phyloP scores from a whole-genome alignment of 257 asterid genomes.

The Nicotiana noctiflora region DNA sequence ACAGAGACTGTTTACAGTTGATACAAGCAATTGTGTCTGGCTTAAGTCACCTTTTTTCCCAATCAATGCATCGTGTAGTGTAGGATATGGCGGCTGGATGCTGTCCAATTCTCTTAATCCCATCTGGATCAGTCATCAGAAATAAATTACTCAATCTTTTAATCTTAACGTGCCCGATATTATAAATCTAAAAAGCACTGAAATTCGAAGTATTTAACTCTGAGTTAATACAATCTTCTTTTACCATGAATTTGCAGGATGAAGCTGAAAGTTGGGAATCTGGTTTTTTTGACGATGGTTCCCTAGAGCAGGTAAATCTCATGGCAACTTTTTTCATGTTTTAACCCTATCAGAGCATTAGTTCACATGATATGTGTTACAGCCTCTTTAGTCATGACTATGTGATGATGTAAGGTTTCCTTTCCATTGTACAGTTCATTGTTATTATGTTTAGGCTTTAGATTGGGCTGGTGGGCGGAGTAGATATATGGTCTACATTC shows the following conservation, averaged over 20 bases:
- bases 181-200: not conserved
- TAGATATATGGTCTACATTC: slow-evolving; percentile 1
- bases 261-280: slow-evolving; percentile 83
- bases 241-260: slow-evolving; percentile 47
- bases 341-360: not conserved
- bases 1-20: not conserved
- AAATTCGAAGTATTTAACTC: not conserved
- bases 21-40: not conserved
- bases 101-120: not conserved
- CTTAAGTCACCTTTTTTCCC: not conserved
- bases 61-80: not conserved
- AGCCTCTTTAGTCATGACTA: not conserved
- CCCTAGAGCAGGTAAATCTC: slow-evolving; percentile 47
- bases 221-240: not conserved
- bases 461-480: not conserved
- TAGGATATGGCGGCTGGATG: not conserved
- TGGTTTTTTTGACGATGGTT: slow-evolving; percentile 37
- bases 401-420: not conserved
- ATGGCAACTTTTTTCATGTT: not conserved
- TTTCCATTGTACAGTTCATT: not conserved
- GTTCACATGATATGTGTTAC: not conserved
- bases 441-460: not conserved
- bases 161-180: not conserved
- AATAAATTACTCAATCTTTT: not conserved
- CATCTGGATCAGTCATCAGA: not conserved